phyloP scores from a whole-genome alignment of 306 rosid species.

The Vigna hirtella region DNA sequence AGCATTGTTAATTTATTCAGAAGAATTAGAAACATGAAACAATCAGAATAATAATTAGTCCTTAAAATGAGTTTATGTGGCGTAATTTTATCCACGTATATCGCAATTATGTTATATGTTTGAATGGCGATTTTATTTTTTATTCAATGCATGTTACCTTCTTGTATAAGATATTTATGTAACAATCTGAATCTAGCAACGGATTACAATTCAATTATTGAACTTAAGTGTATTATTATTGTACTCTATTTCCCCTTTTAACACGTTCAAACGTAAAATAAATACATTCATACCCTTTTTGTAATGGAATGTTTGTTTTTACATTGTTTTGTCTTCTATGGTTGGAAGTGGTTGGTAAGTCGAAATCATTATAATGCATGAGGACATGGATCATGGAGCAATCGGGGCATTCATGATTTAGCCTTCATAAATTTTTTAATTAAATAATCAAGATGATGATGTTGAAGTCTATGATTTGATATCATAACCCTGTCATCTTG shows the following conservation, averaged over 20 bases:
- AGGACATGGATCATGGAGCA: conserved; percentile 18
- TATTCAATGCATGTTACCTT: neutral
- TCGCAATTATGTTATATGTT: neutral
- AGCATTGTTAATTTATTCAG: neutral
- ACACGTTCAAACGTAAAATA: conserved; percentile 13
- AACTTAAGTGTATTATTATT: conserved; percentile 1
- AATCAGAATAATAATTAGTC: neutral
- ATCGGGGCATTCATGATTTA: neutral
- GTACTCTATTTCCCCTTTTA: neutral
- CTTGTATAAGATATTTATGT: conserved; percentile 33
- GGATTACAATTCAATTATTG: conserved; percentile 43
- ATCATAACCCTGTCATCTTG: conserved; percentile 22
- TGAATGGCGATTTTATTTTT: neutral
- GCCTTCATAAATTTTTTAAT: neutral
- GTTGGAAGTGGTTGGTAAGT: conserved; percentile 50
- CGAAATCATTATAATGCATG: conserved; percentile 38
- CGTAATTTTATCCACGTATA: conserved; percentile 19
- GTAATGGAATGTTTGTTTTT: conserved; percentile 49
- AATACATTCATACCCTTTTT: conserved; percentile 25
- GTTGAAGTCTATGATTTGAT: conserved; percentile 24
- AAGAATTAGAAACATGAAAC: neutral
- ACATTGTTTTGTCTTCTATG: conserved; percentile 38
- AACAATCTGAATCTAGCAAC: conserved; percentile 24
- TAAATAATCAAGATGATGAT: neutral
- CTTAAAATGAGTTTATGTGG: conserved; percentile 2